Percentiles rank a stretch among this genome's conserved stretches.
Evolutionary conservation across 1,139 yeast genomes (phyloP).

Genomic region (Lizanozyma gosingica): DNA sequence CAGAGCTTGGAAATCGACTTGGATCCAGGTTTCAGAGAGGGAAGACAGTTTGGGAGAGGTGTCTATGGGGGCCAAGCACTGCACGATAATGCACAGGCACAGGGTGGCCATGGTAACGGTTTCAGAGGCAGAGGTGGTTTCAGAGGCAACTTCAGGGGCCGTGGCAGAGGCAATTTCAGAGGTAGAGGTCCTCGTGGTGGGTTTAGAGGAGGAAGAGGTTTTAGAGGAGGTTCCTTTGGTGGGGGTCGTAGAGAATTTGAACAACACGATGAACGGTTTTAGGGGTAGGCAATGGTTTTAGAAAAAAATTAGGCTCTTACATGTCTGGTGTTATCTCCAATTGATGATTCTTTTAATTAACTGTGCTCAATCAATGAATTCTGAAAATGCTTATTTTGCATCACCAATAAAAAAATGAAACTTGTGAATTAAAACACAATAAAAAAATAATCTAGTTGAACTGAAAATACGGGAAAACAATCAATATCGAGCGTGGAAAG

Average conservation of each 20-base stretch:
- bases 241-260: neutral
- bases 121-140: slow-evolving; percentile 12
- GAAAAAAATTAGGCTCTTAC: no score
- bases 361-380: no score
- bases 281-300: no score
- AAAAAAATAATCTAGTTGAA: no score
- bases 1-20: slow-evolving; percentile 72
- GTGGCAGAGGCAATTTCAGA: slow-evolving; percentile 19
- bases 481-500: no score
- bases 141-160: slow-evolving; percentile 12
- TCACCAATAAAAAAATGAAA: no score
- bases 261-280: neutral
- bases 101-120: slow-evolving; percentile 13
- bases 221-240: slow-evolving; percentile 1
- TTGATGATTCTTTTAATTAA: no score
- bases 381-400: no score
- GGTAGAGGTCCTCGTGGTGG: slow-evolving; percentile 11
- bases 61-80: slow-evolving; percentile 75
- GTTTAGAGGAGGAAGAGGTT: slow-evolving; percentile 8
- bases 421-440: no score
- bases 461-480: no score
- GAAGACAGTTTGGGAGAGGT: slow-evolving; percentile 93
- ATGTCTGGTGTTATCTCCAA: no score
- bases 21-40: slow-evolving; percentile 92
- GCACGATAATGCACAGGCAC: slow-evolving; percentile 22